These are phyloP conservation scores for Clonostachys byssicola DNA, from an alignment of 2,329 filamentous ascomycete species.

Conservation along the genomic window DNA sequence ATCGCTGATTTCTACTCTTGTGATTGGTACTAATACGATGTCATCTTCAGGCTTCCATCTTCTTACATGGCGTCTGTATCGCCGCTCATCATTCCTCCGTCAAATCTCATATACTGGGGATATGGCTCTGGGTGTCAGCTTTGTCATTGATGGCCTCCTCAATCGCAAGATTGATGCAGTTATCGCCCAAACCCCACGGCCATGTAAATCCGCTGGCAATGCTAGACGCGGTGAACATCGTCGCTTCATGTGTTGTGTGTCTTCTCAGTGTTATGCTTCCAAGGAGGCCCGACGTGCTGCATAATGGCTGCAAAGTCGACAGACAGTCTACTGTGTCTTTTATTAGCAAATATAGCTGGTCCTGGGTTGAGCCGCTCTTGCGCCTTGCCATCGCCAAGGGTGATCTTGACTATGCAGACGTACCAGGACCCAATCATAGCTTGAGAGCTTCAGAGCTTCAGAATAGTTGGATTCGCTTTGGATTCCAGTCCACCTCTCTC, in stretches of 20 bases:
- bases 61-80: conserved; percentile 46
- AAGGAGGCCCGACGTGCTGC: conserved; percentile 65
- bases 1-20: not conserved
- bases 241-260: conserved; percentile 33
- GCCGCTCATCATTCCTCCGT: conserved; percentile 44
- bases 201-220: conserved; percentile 34
- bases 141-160: conserved; percentile 35
- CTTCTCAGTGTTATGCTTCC: conserved; percentile 54
- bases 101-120: conserved; percentile 46
- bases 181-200: conserved; percentile 21
- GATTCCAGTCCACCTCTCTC: conserved; percentile 40
- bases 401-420: conserved; percentile 55
- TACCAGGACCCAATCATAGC: conserved; percentile 55
- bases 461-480: conserved; percentile 40
- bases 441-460: conserved; percentile 46
- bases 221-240: conserved; percentile 40
- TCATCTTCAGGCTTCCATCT: conserved; percentile 37
- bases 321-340: conserved; percentile 56
- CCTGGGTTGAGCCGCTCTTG: conserved; percentile 57
- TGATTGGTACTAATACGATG: not conserved
- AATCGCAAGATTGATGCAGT: conserved; percentile 36
- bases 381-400: conserved; percentile 49
- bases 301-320: conserved; percentile 57
- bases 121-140: conserved; percentile 44
- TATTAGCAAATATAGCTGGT: conserved; percentile 59